Evolutionary conservation across 2,329 filamentous ascomycete genomes (phyloP), one percentile per base, ranked within the genome.

Genomic region (Xylariaceae sp.): DNA sequence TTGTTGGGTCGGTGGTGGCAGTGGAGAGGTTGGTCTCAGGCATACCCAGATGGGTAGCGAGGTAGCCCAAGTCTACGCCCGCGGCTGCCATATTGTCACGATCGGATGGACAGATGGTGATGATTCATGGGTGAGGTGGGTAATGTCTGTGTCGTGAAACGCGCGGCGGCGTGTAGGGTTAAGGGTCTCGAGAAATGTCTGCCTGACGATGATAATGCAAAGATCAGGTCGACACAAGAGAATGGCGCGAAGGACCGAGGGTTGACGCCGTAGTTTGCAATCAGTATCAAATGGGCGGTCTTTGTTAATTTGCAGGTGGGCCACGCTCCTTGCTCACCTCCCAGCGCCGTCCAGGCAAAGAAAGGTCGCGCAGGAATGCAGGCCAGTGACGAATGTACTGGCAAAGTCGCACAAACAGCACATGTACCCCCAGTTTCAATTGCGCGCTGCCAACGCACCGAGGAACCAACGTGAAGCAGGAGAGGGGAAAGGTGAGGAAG

Each of bases 21-120:
- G 78, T 75, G 42, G 77, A 72, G 43, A 92, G 66, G 22, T 79
- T 82, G 17, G 77, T 73, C 70, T 89, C 78, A 27, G 86, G 79
- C 66, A 91, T 72, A 64, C 81, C 79, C 62, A 87, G 81, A 64
- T 89, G 85, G 67, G 81, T 78, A 67, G 87, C 83, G 61, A 92
- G 73, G 71, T 88, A 90, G 70, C 79, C 80, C 58, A 85, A 74
- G 72, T 92, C 87, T 63, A 90, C 71, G 58, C 70, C 74, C 55
- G 75, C 75, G 62, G 74, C 75, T 70, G 78, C 81, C 83, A 86
- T 86, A 58, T 59, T 72, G 63, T 67, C 57, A 63, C 58, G 49
- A 60, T 22, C 30, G 45, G 12, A 18, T 46, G 38, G 47, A 45
- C 27, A 52, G 47, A 45, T 15, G 33, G 33, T 44, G 53, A 56